These are phyloP conservation scores for Rhynchospora breviuscula DNA, from an alignment of 176 grass and related monocot genomes.

Conservation along the genomic window DNA sequence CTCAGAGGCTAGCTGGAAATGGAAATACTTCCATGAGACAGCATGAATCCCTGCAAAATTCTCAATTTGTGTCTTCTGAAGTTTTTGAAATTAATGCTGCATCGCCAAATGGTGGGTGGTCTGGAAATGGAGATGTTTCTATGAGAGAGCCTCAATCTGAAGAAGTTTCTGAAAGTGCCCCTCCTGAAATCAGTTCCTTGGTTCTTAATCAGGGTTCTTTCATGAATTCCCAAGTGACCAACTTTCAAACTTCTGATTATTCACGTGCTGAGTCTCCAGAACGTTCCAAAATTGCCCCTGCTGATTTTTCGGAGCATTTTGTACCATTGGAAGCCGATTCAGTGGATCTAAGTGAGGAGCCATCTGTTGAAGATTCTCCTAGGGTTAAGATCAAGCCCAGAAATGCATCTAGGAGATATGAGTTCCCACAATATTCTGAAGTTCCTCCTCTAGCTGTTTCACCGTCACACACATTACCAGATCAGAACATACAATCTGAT, in stretches of 20 bases:
- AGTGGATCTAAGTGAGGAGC: slow-evolving; percentile 10
- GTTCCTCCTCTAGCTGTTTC: background rate
- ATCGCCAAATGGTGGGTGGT: slow-evolving; percentile 22
- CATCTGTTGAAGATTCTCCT: background rate
- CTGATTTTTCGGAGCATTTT: slow-evolving; percentile 18
- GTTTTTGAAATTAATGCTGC: background rate
- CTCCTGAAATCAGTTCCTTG: slow-evolving; percentile 26
- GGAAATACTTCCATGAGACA: slow-evolving; percentile 5
- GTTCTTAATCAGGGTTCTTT: slow-evolving; percentile 33
- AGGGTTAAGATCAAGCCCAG: slow-evolving; percentile 25
- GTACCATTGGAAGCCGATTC: background rate
- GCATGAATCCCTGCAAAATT: slow-evolving; percentile 30
- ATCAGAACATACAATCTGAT: background rate
- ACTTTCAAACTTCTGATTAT: slow-evolving; percentile 8
- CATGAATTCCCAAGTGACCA: background rate
- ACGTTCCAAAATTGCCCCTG: slow-evolving; percentile 38
- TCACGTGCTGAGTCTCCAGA: slow-evolving; percentile 20
- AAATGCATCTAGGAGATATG: slow-evolving; percentile 3
- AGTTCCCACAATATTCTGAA: slow-evolving; percentile 16
- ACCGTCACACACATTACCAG: background rate
- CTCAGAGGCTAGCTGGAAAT: slow-evolving; percentile 21
- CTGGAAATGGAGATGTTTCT: slow-evolving; percentile 10
- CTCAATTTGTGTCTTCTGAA: slow-evolving; percentile 30
- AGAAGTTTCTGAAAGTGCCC: slow-evolving; percentile 40
- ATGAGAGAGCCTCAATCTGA: slow-evolving; percentile 10